Conservation (phyloP, 2,329 filamentous ascomycete genomes). For the Colletotrichum tofieldiae region DNA sequence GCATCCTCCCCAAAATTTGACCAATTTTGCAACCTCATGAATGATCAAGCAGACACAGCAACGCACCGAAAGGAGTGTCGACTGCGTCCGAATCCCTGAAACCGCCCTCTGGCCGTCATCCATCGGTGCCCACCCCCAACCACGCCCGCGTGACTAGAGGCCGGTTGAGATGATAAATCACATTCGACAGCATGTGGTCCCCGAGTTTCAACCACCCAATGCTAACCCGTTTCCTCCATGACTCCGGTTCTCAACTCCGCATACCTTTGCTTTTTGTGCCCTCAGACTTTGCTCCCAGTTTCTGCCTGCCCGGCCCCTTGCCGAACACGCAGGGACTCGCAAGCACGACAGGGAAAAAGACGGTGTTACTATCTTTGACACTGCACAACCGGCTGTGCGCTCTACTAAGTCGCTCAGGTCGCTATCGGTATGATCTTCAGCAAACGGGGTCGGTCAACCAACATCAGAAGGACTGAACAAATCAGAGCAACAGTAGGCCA, state of each 20-base stretch:
- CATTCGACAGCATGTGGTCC: conserved; percentile 29
- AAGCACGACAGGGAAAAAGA: conserved; percentile 23
- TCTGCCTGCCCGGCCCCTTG: conserved; percentile 23
- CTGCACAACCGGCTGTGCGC: neutral
- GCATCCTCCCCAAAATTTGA: conserved; percentile 10
- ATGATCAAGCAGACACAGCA: conserved; percentile 10
- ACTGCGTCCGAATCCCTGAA: conserved; percentile 14
- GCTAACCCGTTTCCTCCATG: conserved; percentile 14
- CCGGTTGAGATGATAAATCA: conserved; percentile 33
- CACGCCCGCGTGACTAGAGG: conserved; percentile 34
- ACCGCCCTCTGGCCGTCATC: conserved; percentile 16
- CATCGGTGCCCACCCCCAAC: conserved; percentile 28
- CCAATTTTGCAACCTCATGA: conserved; percentile 20
- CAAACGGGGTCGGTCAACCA: conserved; percentile 1
- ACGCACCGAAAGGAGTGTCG: neutral
- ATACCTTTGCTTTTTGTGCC: conserved; percentile 31
- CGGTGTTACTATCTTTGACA: neutral
- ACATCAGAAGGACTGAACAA: conserved; percentile 7
- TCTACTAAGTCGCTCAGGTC: neutral
- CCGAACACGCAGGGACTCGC: conserved; percentile 28
- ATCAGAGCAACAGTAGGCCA: neutral
- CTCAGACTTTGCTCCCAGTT: conserved; percentile 12
- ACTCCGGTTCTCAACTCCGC: conserved; percentile 34
- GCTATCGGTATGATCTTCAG: conserved; percentile 17
- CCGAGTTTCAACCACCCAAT: conserved; percentile 32